A percentile compares a stretch with the other conserved stretches of the same genome.
Evolutionary conservation across 2,329 filamentous ascomycete species (phyloP).

Genomic region (Xylariaceae sp.): DNA sequence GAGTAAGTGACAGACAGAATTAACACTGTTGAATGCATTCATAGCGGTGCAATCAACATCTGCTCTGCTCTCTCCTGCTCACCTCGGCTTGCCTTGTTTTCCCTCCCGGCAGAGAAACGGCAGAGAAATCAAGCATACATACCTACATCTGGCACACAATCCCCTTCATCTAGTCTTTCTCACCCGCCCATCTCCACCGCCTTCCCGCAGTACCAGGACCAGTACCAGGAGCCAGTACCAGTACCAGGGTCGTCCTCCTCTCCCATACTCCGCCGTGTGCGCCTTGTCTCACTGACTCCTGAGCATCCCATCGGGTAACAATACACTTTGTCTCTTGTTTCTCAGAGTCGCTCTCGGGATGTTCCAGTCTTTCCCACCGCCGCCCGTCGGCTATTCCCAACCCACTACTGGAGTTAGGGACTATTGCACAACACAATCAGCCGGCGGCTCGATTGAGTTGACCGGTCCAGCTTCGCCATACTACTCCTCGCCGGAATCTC

Average conservation of each 20-base stretch:
- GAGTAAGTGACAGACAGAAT: neutral
- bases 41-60: neutral
- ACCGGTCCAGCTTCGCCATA: slow-evolving; percentile 12
- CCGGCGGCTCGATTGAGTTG: slow-evolving; percentile 9
- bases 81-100: slow-evolving; percentile 1
- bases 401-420: slow-evolving; percentile 13
- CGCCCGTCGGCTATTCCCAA: slow-evolving; percentile 21
- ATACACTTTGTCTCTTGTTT: too few species aligned
- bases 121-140: neutral
- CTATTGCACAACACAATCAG: slow-evolving; percentile 25
- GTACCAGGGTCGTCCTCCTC: neutral
- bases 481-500: slow-evolving; percentile 17
- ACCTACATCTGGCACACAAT: slow-evolving; percentile 9
- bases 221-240: too few species aligned
- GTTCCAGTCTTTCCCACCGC: slow-evolving; percentile 16
- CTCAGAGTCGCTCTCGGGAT: slow-evolving; percentile 13
- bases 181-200: neutral
- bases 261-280: neutral
- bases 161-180: neutral
- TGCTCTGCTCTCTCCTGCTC: slow-evolving; percentile 3
- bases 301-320: neutral
- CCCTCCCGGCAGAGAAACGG: neutral
- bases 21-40: neutral
- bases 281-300: neutral
- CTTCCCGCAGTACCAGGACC: neutral